These are phyloP conservation scores for Stereum hirsutum DNA, from an alignment of 1,284 basidiomycete genomes.

Conservation along the genomic window DNA sequence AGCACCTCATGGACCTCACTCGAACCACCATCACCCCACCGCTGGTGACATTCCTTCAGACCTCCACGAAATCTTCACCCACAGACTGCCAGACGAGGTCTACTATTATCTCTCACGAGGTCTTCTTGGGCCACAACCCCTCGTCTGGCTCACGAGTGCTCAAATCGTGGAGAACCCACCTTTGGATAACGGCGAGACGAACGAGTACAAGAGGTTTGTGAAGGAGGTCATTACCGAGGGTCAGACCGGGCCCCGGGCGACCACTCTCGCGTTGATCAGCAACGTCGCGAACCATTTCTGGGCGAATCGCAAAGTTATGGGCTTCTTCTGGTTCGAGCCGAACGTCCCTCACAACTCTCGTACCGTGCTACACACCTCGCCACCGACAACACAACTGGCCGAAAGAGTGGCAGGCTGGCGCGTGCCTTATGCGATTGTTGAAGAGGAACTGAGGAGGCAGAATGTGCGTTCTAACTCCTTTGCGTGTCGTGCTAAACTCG, in stretches of 20 bases:
- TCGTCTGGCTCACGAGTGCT: conserved; percentile 86
- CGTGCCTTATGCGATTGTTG: conserved; percentile 79
- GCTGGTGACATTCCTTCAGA: conserved; percentile 85
- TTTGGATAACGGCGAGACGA: conserved; percentile 90
- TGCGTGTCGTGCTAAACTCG: conserved; percentile 6
- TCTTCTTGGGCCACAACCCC: conserved; percentile 77
- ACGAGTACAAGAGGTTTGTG: conserved; percentile 90
- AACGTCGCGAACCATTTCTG: conserved; percentile 74
- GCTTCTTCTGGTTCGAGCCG: conserved; percentile 73
- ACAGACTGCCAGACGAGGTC: conserved; percentile 91
- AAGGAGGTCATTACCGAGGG: conserved; percentile 94
- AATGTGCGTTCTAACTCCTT: conserved; percentile 57
- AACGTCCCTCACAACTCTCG: conserved; percentile 32
- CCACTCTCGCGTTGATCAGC: conserved; percentile 79
- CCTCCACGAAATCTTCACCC: conserved; percentile 92
- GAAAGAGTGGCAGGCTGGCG: conserved; percentile 91
- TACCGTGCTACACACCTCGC: conserved; percentile 65
- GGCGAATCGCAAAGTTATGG: conserved; percentile 64
- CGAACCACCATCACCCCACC: conserved; percentile 59
- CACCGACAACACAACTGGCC: conserved; percentile 77
- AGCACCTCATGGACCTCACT: conserved; percentile 36
- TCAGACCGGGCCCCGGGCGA: conserved; percentile 86
- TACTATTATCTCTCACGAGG: conserved; percentile 96
- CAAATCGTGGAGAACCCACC: conserved; percentile 85
- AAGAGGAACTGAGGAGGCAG: conserved; percentile 93